phyloP scores from a whole-genome alignment of 768 basidiomycete genomes.

The Podaxis pistillaris region DNA sequence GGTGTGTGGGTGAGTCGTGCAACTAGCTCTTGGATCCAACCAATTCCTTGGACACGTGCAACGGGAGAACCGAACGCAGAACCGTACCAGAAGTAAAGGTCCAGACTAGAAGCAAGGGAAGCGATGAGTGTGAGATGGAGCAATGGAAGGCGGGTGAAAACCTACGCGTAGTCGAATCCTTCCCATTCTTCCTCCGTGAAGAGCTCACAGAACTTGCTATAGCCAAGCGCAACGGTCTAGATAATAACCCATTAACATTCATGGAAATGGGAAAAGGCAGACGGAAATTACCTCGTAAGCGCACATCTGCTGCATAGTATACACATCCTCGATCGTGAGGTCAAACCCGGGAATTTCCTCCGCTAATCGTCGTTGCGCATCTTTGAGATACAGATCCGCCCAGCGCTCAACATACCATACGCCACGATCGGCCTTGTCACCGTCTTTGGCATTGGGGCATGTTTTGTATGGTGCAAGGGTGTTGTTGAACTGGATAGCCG shows the following conservation, averaged over 20 bases:
- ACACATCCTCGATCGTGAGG: slow-evolving; percentile 66
- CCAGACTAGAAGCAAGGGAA: slow-evolving; percentile 42
- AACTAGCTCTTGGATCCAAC: slow-evolving; percentile 81
- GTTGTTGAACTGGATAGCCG: slow-evolving; percentile 61
- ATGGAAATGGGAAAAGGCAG: not conserved
- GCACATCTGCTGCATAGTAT: slow-evolving; percentile 78
- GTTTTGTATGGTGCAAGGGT: slow-evolving; percentile 86
- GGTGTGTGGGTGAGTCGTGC: slow-evolving; percentile 79
- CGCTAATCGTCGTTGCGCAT: slow-evolving; percentile 61
- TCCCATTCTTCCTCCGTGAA: slow-evolving; percentile 94
- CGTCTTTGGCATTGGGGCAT: slow-evolving; percentile 60
- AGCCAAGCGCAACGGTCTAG: slow-evolving; percentile 88
- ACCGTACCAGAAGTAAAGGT: slow-evolving; percentile 72
- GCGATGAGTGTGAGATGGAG: not conserved
- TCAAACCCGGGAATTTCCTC: slow-evolving; percentile 58
- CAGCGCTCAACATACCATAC: slow-evolving; percentile 59
- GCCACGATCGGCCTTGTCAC: slow-evolving; percentile 55
- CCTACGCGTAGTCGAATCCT: slow-evolving; percentile 84
- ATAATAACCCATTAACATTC: not conserved
- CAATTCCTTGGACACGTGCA: slow-evolving; percentile 72
- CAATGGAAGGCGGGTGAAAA: slow-evolving; percentile 11
- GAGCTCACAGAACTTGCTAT: slow-evolving; percentile 86
- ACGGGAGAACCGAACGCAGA: slow-evolving; percentile 83
- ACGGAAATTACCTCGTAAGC: slow-evolving; percentile 67
- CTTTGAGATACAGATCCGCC: slow-evolving; percentile 68